Evolutionary conservation across 78 protist species (phyloP).

Genomic region (Dictyostelium purpureum): DNA sequence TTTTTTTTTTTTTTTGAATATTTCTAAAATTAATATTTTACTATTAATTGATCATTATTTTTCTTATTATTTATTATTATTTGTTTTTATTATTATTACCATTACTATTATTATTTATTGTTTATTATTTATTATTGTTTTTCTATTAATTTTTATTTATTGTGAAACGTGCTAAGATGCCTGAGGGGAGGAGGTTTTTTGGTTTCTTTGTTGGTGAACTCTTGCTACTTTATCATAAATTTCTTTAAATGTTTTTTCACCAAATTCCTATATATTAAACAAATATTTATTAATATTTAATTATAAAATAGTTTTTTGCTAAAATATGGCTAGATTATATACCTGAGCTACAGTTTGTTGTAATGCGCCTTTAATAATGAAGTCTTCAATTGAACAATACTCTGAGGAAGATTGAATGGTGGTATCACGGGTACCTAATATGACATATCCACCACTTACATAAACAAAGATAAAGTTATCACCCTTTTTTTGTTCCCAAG

Average conservation of each 20-base stretch:
- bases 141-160: neutral
- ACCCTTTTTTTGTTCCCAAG: constrained; percentile 75
- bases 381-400: constrained; percentile 66
- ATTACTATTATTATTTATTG: neutral
- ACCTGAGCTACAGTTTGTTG: constrained; percentile 66
- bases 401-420: constrained; percentile 11
- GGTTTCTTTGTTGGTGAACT: constrained; percentile 56
- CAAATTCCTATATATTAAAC: constrained; percentile 46
- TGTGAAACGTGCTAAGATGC: neutral
- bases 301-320: too few species aligned
- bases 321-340: too few species aligned
- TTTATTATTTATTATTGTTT: neutral
- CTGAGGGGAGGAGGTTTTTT: constrained; percentile 71
- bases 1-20: neutral
- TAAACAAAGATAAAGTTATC: constrained; percentile 48
- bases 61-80: neutral
- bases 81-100: neutral
- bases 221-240: constrained; percentile 60
- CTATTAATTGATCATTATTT: neutral
- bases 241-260: constrained; percentile 48
- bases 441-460: constrained; percentile 78
- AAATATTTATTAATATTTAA: neutral
- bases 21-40: neutral
- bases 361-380: constrained; percentile 42
- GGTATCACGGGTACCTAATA: constrained; percentile 57